These are phyloP conservation scores for Globisporangium nunn DNA, from an alignment of 352 stramenopile genomes.

Conservation along the genomic window DNA sequence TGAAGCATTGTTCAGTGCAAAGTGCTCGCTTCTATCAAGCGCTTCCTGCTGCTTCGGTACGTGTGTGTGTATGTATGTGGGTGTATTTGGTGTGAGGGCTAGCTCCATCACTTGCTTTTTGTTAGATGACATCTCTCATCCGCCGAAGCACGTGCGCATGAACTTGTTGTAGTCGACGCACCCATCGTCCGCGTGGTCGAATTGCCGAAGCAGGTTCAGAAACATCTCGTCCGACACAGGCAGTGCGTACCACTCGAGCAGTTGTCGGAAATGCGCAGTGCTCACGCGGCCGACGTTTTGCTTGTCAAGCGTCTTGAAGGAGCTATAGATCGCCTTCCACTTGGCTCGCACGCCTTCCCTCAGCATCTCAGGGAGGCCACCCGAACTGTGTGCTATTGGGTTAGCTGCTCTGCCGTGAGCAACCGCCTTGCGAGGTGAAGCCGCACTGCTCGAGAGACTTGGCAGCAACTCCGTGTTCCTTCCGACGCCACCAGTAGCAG, in stretches of 20 bases:
- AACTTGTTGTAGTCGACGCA: constrained; percentile 72
- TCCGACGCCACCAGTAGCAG: constrained; percentile 2
- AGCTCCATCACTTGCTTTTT: too few relatives aligned
- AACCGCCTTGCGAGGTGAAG: constrained; percentile 2
- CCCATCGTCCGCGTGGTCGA: constrained; percentile 49
- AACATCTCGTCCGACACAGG: constrained; percentile 42
- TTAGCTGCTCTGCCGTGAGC: not conserved
- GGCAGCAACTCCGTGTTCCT: constrained; percentile 13
- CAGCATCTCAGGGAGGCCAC: constrained; percentile 34
- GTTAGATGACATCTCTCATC: constrained; percentile 1
- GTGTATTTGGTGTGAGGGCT: too few relatives aligned
- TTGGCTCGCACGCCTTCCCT: constrained; percentile 49
- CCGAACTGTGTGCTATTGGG: not conserved
- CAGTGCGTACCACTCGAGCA: constrained; percentile 71
- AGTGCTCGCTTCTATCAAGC: not conserved
- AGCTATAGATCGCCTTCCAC: constrained; percentile 71
- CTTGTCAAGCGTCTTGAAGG: constrained; percentile 61
- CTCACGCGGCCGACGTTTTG: constrained; percentile 38
- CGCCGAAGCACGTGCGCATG: constrained; percentile 54
- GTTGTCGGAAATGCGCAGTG: constrained; percentile 52
- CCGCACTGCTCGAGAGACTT: constrained; percentile 10
- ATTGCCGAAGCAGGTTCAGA: constrained; percentile 50
- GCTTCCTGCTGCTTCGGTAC: too few relatives aligned
- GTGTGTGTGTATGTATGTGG: too few relatives aligned
- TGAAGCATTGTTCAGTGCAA: not conserved